Conservation (phyloP, 495 filamentous ascomycete genomes). For the Hyaloscypha hepaticicola region DNA sequence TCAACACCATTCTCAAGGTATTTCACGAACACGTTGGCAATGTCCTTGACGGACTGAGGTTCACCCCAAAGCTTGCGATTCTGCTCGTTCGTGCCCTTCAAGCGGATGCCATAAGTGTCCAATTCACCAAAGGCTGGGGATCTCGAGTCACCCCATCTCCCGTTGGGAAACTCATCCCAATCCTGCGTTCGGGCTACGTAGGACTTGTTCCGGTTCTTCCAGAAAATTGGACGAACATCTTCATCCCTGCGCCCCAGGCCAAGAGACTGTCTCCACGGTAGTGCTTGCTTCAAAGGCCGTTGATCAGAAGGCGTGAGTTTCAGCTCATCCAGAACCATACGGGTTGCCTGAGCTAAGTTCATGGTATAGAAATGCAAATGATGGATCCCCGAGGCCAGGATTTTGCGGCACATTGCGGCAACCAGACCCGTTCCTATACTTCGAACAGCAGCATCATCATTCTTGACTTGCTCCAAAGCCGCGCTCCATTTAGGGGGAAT, state of each 20-base stretch:
- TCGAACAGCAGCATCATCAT: conserved; percentile 89
- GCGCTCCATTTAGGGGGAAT: conserved; percentile 80
- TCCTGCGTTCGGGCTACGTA: conserved; percentile 95
- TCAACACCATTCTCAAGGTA: conserved; percentile 80
- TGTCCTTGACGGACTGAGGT: conserved; percentile 73
- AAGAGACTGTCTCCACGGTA: conserved; percentile 95
- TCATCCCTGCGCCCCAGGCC: conserved; percentile 84
- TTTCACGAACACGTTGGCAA: conserved; percentile 76
- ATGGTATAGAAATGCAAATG: conserved; percentile 99
- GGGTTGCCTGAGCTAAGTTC: conserved; percentile 94
- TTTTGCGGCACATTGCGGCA: conserved; percentile 86
- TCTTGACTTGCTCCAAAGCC: conserved; percentile 88
- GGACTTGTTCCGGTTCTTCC: conserved; percentile 93
- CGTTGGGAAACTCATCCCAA: conserved; percentile 99
- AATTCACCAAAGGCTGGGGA: conserved; percentile 97
- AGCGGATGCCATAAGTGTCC: conserved; percentile 90
- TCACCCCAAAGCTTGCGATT: conserved; percentile 95
- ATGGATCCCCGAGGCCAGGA: conserved; percentile 76
- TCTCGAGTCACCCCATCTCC: conserved; percentile 96
- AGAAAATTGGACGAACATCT: conserved; percentile 98
- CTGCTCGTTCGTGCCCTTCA: conserved; percentile 96
- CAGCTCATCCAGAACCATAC: conserved; percentile 89
- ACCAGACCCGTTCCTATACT: conserved; percentile 87
- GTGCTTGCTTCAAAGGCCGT: conserved; percentile 73
- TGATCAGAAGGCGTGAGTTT: conserved; percentile 71